Evolutionary conservation across 345 rosid species (phyloP).

Genomic region (Salix suchowensis): DNA sequence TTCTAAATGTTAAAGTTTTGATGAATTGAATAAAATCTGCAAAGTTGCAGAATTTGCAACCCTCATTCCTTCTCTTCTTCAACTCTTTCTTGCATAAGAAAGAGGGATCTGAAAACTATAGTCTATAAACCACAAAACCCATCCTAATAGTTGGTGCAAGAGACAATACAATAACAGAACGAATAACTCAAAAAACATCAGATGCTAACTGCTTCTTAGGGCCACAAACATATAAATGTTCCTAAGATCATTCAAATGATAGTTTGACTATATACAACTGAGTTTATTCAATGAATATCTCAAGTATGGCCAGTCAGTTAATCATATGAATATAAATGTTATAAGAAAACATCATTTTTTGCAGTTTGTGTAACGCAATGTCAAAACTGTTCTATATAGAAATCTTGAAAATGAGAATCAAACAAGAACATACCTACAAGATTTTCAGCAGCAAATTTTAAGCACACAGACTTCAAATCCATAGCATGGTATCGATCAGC

Average conservation of each 20-base stretch:
- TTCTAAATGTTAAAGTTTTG: no score
- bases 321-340: background rate
- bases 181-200: background rate
- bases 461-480: constrained; percentile 74
- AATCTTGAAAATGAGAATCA: background rate
- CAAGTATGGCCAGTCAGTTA: background rate
- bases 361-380: background rate
- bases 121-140: no score
- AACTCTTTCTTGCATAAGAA: no score
- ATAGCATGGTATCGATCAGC: constrained; percentile 73
- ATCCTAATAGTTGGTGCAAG: background rate
- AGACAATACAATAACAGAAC: background rate
- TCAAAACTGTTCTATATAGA: background rate
- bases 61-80: no score
- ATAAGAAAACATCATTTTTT: background rate
- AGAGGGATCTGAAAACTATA: background rate
- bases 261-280: background rate
- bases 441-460: constrained; percentile 90
- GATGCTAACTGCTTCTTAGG: background rate
- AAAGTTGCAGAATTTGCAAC: no score
- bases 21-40: no score
- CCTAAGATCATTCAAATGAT: background rate
- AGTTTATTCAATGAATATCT: background rate
- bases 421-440: constrained; percentile 54
- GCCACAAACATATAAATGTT: background rate